A percentile compares a stretch with the other conserved stretches of the same genome.
These are phyloP conservation scores for Pyricularia sp. DNA, from an alignment of 2,329 filamentous ascomycete species.

Conservation along the genomic window DNA sequence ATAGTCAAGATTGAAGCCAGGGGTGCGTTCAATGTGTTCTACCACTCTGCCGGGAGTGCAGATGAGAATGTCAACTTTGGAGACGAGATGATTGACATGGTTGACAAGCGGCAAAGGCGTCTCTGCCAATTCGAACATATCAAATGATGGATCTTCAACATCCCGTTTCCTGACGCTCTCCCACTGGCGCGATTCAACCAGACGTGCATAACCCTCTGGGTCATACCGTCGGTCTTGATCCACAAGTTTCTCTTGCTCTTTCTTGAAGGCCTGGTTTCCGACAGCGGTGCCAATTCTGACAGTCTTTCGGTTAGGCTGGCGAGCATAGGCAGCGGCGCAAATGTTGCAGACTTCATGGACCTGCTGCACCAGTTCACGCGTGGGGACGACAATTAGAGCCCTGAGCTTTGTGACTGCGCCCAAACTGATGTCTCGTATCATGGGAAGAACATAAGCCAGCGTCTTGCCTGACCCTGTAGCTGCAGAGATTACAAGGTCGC, in stretches of 20 bases:
- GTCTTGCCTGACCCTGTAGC: slow-evolving; percentile 96
- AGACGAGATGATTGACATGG: slow-evolving; percentile 56
- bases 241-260: slow-evolving; percentile 44
- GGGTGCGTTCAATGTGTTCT: slow-evolving; percentile 78
- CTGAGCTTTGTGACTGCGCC: slow-evolving; percentile 57
- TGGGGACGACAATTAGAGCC: slow-evolving; percentile 81
- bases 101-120: slow-evolving; percentile 33
- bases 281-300: slow-evolving; percentile 75
- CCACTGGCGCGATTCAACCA: slow-evolving; percentile 23
- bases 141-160: slow-evolving; percentile 15
- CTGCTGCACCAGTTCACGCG: slow-evolving; percentile 81
- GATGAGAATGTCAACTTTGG: slow-evolving; percentile 78
- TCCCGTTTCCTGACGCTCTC: slow-evolving; percentile 21
- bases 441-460: slow-evolving; percentile 78
- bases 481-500: slow-evolving; percentile 83
- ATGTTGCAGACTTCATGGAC: slow-evolving; percentile 70
- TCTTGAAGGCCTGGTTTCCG: slow-evolving; percentile 66
- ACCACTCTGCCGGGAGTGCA: slow-evolving; percentile 88
- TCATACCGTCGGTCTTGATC: slow-evolving; percentile 50
- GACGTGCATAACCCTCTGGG: slow-evolving; percentile 43
- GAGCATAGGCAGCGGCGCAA: slow-evolving; percentile 55
- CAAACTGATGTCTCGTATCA: slow-evolving; percentile 66
- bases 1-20: slow-evolving; percentile 68
- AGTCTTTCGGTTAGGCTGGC: slow-evolving; percentile 43
- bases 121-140: slow-evolving; percentile 24